phyloP scores from a whole-genome alignment of 129 eudicot genomes.

The Chrysanthemum lavandulifolium region DNA sequence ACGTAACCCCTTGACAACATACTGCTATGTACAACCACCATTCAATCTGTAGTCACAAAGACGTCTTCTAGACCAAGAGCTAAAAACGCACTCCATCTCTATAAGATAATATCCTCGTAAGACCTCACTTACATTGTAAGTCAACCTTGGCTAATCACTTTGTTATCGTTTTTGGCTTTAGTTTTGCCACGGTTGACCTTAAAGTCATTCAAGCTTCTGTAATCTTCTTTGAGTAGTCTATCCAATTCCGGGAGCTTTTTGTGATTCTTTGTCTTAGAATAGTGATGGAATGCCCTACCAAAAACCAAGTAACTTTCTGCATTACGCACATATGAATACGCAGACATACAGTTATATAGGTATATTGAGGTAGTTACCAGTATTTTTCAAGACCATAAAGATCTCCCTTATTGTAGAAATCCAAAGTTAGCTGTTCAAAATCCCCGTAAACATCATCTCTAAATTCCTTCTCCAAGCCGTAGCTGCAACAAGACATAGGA shows the following conservation, averaged over 20 bases:
- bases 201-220: conserved; percentile 74
- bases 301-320: not conserved
- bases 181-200: conserved; percentile 47
- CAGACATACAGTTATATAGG: not conserved
- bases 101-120: conserved; percentile 34
- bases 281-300: conserved; percentile 93
- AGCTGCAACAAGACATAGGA: conserved; percentile 43
- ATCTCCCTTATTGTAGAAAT: conserved; percentile 72
- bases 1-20: conserved; percentile 19
- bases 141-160: conserved; percentile 12
- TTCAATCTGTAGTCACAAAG: conserved; percentile 19
- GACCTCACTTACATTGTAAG: conserved; percentile 19
- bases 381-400: conserved; percentile 95
- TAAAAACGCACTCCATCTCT: conserved; percentile 18
- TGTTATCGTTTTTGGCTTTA: conserved; percentile 38
- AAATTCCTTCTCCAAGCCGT: conserved; percentile 93
- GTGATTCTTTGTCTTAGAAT: conserved; percentile 45
- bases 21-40: conserved; percentile 36
- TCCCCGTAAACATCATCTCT: conserved; percentile 70
- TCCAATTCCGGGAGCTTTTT: conserved; percentile 71
- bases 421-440: conserved; percentile 79
- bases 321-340: not conserved
- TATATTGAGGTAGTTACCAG: conserved; percentile 43
- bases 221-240: conserved; percentile 71
- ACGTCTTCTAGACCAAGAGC: conserved; percentile 17